phyloP scores from a whole-genome alignment of 345 rosid genomes.

The Citrus cavaleriei region DNA sequence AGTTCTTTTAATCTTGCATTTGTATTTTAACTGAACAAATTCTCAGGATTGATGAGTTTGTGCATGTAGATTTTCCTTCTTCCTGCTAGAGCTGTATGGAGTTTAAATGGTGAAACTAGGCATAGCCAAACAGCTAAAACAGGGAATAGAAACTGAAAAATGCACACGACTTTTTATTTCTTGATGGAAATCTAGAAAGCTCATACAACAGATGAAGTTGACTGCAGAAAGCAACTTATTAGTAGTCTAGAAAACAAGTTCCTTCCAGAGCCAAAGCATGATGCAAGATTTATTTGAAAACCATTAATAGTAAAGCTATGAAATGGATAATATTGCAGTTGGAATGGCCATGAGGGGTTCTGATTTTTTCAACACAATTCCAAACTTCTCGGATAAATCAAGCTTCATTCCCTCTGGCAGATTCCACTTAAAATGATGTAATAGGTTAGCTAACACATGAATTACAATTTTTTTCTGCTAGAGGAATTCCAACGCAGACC shows the following conservation, averaged over 20 bases:
- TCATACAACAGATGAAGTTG: neutral
- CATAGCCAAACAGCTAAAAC: too few species aligned
- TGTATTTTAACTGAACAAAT: too few species aligned
- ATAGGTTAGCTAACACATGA: neutral
- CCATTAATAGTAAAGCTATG: neutral
- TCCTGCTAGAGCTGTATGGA: too few species aligned
- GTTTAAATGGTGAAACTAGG: too few species aligned
- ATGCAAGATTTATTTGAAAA: neutral
- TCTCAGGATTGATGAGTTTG: neutral
- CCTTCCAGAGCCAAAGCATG: neutral
- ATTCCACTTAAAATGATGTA: slow-evolving; percentile 17
- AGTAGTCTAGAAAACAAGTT: too few species aligned
- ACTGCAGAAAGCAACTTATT: neutral
- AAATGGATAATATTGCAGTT: neutral
- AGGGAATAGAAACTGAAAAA: neutral
- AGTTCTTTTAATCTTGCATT: too few species aligned
- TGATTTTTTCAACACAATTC: neutral
- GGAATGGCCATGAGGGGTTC: slow-evolving; percentile 7
- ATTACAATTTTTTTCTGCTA: slow-evolving; percentile 9
- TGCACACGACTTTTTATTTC: neutral
- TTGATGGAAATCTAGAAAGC: neutral
- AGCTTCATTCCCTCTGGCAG: neutral
- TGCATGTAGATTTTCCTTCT: neutral
- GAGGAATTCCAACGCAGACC: slow-evolving; percentile 15
- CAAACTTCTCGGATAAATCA: slow-evolving; percentile 11